A percentile compares a stretch with the other conserved stretches of the same genome.
These are phyloP conservation scores for Geotrichum carabidarum DNA, from an alignment of 1,139 yeast species.

Conservation along the genomic window DNA sequence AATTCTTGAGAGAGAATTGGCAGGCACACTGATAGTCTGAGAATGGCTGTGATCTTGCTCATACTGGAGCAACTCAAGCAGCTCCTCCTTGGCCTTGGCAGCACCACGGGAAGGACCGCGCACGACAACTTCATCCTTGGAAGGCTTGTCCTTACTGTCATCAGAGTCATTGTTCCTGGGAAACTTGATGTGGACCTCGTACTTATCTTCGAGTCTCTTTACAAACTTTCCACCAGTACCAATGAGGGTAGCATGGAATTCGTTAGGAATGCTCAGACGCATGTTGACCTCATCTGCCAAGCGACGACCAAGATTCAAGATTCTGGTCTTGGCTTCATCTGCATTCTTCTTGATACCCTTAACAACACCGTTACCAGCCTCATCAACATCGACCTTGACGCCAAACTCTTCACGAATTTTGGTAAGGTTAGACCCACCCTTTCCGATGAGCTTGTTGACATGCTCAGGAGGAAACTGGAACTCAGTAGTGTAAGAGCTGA, in stretches of 20 bases:
- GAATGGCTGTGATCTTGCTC: conserved; percentile 83
- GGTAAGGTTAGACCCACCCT: conserved; percentile 71
- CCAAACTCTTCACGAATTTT: conserved; percentile 72
- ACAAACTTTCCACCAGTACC: conserved; percentile 82
- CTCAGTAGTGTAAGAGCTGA: conserved; percentile 52
- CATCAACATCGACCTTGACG: conserved; percentile 67
- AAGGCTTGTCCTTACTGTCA: conserved; percentile 33
- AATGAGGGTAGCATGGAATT: conserved; percentile 75
- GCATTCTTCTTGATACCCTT: conserved; percentile 78
- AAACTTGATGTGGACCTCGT: conserved; percentile 75
- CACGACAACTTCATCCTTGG: conserved; percentile 61
- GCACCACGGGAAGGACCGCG: conserved; percentile 93
- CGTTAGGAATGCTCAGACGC: conserved; percentile 64
- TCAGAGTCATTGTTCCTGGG: conserved; percentile 44
- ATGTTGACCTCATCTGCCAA: conserved; percentile 78
- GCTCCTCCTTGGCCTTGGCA: conserved; percentile 77
- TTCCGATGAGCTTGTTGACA: conserved; percentile 81
- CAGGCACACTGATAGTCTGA: conserved; percentile 59
- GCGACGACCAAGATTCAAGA: conserved; percentile 57
- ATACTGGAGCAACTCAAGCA: conserved; percentile 75
- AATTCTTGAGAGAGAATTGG: conserved; percentile 68
- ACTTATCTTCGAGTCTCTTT: conserved; percentile 82
- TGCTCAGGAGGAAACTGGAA: conserved; percentile 61
- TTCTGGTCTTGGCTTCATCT: conserved; percentile 62
- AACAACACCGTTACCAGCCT: conserved; percentile 54